Percentiles rank a stretch among this genome's conserved stretches.
Conservation (phyloP, 352 stramenopile genomes). For the Globisporangium takayamanum region DNA sequence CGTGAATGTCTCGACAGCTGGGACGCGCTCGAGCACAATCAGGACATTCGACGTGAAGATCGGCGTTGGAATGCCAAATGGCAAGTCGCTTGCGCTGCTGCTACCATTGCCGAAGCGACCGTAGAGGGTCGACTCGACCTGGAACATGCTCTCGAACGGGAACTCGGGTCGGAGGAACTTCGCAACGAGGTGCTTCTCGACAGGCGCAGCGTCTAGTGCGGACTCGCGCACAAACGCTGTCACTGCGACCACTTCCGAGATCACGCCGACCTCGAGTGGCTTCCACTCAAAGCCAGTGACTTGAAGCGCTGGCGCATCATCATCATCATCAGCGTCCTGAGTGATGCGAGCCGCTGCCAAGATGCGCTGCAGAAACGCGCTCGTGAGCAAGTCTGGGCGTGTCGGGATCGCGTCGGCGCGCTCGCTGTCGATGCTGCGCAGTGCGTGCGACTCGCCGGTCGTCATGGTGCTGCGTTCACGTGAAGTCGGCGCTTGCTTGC, state of each 20-base stretch:
- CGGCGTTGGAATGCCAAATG: slow-evolving; percentile 47
- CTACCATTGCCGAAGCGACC: slow-evolving; percentile 25
- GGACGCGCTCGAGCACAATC: slow-evolving; percentile 65
- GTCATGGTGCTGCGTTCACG: not conserved
- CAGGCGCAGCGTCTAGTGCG: not conserved
- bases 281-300: slow-evolving; percentile 51
- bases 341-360: slow-evolving; percentile 8
- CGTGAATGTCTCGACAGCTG: slow-evolving; percentile 38
- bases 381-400: slow-evolving; percentile 38
- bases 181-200: slow-evolving; percentile 38
- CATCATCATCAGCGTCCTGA: not conserved
- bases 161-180: slow-evolving; percentile 79
- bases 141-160: slow-evolving; percentile 77
- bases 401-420: slow-evolving; percentile 16
- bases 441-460: not conserved
- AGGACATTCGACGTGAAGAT: slow-evolving; percentile 62
- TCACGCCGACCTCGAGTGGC: slow-evolving; percentile 68
- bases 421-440: slow-evolving; percentile 8
- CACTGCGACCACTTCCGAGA: slow-evolving; percentile 68
- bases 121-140: slow-evolving; percentile 76
- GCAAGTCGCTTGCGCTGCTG: slow-evolving; percentile 13
- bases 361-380: slow-evolving; percentile 43
- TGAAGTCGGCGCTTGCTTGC: not conserved
- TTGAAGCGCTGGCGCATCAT: slow-evolving; percentile 10
- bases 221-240: slow-evolving; percentile 21